phyloP scores from a whole-genome alignment of 2,329 filamentous ascomycete species.

The Aspergillus aculeatus region DNA sequence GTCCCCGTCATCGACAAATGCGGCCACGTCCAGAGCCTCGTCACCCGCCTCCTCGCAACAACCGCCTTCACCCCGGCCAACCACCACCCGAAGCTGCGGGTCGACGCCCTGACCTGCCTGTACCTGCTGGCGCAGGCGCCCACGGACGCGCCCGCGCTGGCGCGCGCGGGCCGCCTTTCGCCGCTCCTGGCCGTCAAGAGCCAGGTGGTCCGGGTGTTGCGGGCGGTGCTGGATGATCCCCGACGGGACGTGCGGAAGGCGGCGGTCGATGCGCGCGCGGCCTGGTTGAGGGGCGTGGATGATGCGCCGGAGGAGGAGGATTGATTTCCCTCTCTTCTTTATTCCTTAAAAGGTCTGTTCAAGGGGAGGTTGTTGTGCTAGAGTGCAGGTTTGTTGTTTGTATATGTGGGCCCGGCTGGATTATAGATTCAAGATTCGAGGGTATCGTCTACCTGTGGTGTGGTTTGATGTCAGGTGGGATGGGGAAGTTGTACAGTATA shows the following conservation, averaged over 20 bases:
- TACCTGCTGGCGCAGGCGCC: slow-evolving; percentile 37
- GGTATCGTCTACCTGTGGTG: too few species aligned
- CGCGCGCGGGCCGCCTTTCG: slow-evolving; percentile 32
- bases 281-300: slow-evolving; percentile 58
- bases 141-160: slow-evolving; percentile 23
- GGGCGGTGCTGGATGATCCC: slow-evolving; percentile 58
- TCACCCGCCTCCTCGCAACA: slow-evolving; percentile 56
- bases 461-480: too few species aligned
- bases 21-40: slow-evolving; percentile 58
- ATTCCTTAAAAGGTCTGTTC: too few species aligned
- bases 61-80: slow-evolving; percentile 28
- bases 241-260: slow-evolving; percentile 63
- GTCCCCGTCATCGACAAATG: slow-evolving; percentile 49
- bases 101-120: slow-evolving; percentile 39
- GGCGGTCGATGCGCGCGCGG: slow-evolving; percentile 60
- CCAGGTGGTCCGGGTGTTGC: slow-evolving; percentile 57
- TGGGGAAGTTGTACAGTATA: too few species aligned
- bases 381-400: too few species aligned
- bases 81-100: slow-evolving; percentile 30
- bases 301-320: slow-evolving; percentile 59
- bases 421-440: too few species aligned
- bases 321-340: slow-evolving; percentile 29
- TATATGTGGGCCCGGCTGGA: too few species aligned
- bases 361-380: too few species aligned
- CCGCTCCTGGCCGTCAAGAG: slow-evolving; percentile 57